Evolutionary conservation across 2,329 filamentous ascomycete species (phyloP).

Genomic region (Stagonosporopsis cucurbitacearum): DNA sequence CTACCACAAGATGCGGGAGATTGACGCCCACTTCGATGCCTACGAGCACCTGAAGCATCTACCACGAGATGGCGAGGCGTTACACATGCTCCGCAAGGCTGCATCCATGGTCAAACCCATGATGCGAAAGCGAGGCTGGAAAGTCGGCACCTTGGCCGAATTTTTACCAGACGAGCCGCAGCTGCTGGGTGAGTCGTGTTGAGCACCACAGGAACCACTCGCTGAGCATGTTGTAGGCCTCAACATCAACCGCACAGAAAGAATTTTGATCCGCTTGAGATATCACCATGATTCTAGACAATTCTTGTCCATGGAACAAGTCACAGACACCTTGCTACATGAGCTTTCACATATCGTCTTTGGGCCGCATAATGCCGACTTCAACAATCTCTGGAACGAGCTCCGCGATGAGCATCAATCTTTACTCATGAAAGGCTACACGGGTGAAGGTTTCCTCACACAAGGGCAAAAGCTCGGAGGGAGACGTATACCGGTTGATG

Average conservation of each 20-base stretch:
- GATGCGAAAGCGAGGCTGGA: slow-evolving; percentile 87
- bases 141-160: slow-evolving; percentile 78
- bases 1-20: slow-evolving; percentile 48
- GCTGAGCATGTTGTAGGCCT: slow-evolving; percentile 58
- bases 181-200: slow-evolving; percentile 65
- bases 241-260: slow-evolving; percentile 77
- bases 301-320: slow-evolving; percentile 80
- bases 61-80: slow-evolving; percentile 53
- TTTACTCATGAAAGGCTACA: slow-evolving; percentile 81
- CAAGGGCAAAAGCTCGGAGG: slow-evolving; percentile 74
- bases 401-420: slow-evolving; percentile 84
- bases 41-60: slow-evolving; percentile 58
- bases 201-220: neutral
- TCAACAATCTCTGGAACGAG: slow-evolving; percentile 88
- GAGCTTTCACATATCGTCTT: slow-evolving; percentile 88
- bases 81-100: slow-evolving; percentile 73
- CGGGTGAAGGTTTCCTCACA: slow-evolving; percentile 85
- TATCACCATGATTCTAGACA: slow-evolving; percentile 75
- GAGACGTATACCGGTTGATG: slow-evolving; percentile 64
- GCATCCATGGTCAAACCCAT: slow-evolving; percentile 92
- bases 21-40: slow-evolving; percentile 56
- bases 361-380: slow-evolving; percentile 81
- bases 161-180: slow-evolving; percentile 80
- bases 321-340: slow-evolving; percentile 91
- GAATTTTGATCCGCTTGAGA: slow-evolving; percentile 82